A percentile compares a stretch with the other conserved stretches of the same genome.
Evolutionary conservation across 495 filamentous ascomycete species (phyloP).

Genomic region (Elasticomyces elasticus): DNA sequence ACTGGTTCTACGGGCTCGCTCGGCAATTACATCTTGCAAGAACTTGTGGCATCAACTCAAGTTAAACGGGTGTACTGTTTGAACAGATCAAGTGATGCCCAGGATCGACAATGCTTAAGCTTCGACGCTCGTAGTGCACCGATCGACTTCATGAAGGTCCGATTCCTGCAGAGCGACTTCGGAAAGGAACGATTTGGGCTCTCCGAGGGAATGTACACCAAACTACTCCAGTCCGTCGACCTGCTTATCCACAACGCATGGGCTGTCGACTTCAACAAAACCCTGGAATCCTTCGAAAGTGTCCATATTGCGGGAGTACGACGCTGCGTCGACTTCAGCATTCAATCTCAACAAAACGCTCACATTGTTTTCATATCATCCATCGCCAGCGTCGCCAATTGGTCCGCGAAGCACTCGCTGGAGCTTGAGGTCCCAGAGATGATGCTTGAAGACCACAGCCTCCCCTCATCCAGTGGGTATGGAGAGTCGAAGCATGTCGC

Average conservation of each 20-base stretch:
- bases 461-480: constrained; percentile 8
- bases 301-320: constrained; percentile 2
- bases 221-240: constrained; percentile 14
- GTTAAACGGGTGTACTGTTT: no score
- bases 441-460: constrained; percentile 1
- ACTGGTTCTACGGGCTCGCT: no score
- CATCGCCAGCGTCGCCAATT: constrained; percentile 6
- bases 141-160: no score
- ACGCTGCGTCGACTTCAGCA: constrained; percentile 1
- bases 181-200: no score
- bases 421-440: background rate
- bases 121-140: no score
- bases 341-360: constrained; percentile 1
- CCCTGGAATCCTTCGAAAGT: constrained; percentile 30
- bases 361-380: constrained; percentile 14
- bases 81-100: no score
- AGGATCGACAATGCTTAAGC: no score
- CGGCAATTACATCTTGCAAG: no score
- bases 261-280: constrained; percentile 39
- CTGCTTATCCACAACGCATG: constrained; percentile 40
- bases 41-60: no score
- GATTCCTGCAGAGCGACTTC: no score
- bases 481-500: constrained; percentile 16
- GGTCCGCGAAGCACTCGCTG: background rate
- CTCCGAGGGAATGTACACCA: no score